Conservation (phyloP, 768 basidiomycete species). For the Pisolithus microcarpus region DNA sequence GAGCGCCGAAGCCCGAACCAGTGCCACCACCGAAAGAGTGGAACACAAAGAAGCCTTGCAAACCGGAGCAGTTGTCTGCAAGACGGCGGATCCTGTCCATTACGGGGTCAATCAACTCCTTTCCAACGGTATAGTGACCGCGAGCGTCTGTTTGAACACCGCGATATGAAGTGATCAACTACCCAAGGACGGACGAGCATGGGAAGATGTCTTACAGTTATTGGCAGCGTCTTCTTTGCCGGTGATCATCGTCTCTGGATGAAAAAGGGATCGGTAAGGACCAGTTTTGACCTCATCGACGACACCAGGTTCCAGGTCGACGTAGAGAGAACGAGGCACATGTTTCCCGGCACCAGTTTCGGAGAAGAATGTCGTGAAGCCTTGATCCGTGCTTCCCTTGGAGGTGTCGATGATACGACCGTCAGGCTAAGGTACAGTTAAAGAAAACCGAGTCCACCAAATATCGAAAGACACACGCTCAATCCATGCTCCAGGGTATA, state of each 20-base stretch:
- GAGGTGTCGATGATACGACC: constrained; percentile 75
- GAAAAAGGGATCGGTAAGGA: constrained; percentile 88
- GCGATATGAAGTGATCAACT: constrained; percentile 11
- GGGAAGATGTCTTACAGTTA: constrained; percentile 59
- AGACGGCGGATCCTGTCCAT: constrained; percentile 97
- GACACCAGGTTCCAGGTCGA: constrained; percentile 91
- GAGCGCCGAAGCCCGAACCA: constrained; percentile 97
- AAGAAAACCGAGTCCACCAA: constrained; percentile 6
- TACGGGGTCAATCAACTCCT: constrained; percentile 94
- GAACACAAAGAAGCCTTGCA: constrained; percentile 99
- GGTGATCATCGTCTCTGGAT: constrained; percentile 93
- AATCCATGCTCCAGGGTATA: constrained; percentile 98
- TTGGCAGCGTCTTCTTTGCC: constrained; percentile 99
- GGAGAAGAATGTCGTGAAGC: constrained; percentile 98
- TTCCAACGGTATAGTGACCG: constrained; percentile 98
- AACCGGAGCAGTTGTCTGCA: constrained; percentile 94
- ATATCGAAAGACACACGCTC: constrained; percentile 51
- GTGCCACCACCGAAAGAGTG: constrained; percentile 99
- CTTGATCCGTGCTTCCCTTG: constrained; percentile 52
- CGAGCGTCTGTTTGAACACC: constrained; percentile 66
- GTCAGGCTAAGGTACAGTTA: constrained; percentile 58
- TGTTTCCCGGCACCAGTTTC: constrained; percentile 91
- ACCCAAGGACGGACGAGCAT: not conserved
- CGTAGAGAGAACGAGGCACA: constrained; percentile 94
- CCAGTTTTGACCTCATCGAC: constrained; percentile 94